Evolutionary conservation across 139 green algal species (phyloP).

Genomic region (Chlorella vulgaris): DNA sequence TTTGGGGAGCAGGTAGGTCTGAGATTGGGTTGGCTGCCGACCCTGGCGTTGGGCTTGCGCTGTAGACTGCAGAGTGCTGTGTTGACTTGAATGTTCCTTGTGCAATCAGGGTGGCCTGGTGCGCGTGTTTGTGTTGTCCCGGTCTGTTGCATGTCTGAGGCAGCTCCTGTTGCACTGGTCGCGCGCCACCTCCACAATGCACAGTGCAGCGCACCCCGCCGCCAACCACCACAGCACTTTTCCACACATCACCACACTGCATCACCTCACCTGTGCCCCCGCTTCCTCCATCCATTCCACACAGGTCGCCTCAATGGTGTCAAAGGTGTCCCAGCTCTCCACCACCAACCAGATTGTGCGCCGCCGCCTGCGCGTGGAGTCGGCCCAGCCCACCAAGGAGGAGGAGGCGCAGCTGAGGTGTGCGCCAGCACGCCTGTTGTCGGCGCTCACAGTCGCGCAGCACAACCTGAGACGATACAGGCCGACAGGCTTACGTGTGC

Average conservation of each 20-base stretch:
- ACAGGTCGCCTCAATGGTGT: conserved; percentile 78
- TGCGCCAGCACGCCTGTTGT: not conserved
- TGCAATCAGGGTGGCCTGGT: too few species aligned
- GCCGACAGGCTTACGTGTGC: too few species aligned
- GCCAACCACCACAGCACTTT: not conserved
- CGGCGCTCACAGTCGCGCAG: not conserved
- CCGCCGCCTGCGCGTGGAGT: conserved; percentile 61
- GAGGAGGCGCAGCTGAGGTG: conserved; percentile 58
- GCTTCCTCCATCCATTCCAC: not conserved
- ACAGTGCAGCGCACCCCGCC: too few species aligned
- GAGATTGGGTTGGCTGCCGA: not conserved
- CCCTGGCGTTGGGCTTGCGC: too few species aligned
- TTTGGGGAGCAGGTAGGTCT: conserved; percentile 67
- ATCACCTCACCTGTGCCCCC: not conserved
- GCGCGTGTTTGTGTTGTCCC: too few species aligned
- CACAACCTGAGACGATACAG: too few species aligned
- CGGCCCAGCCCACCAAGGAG: conserved; percentile 39
- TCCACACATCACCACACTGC: not conserved
- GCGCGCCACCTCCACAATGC: too few species aligned
- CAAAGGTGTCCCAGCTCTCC: conserved; percentile 80
- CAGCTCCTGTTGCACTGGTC: too few species aligned
- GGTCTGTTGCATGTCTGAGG: too few species aligned
- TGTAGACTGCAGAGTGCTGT: too few species aligned
- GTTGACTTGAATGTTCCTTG: too few species aligned
- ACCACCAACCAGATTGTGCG: conserved; percentile 90